These are phyloP conservation scores for Solanum hybrid DNA, from an alignment of 305 asterid species.

Conservation along the genomic window DNA sequence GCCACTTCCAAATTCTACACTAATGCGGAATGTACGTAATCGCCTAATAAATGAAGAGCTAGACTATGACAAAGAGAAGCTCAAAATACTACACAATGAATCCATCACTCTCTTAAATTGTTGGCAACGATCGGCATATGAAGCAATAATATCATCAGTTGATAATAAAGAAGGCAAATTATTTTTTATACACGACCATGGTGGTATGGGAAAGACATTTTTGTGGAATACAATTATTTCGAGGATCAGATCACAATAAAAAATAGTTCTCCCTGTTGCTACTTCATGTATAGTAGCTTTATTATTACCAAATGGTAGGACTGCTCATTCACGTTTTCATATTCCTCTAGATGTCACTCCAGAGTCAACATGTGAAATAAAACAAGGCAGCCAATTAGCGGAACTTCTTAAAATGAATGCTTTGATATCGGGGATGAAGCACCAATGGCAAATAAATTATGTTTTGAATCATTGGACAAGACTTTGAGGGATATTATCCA, in stretches of 20 bases:
- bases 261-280: neutral
- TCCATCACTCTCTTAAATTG: neutral
- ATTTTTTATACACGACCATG: neutral
- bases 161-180: neutral
- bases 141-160: neutral
- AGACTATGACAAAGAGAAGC: neutral
- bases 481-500: neutral
- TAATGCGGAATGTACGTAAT: neutral
- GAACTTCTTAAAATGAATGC: neutral
- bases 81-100: neutral
- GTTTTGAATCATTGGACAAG: neutral
- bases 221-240: neutral
- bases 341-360: neutral
- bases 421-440: neutral
- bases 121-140: neutral
- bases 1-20: neutral
- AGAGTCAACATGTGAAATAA: neutral
- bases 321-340: neutral
- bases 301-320: neutral
- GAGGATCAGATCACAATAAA: neutral
- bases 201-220: neutral
- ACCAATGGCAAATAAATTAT: neutral
- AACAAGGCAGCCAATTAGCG: neutral
- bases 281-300: neutral
- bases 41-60: neutral